phyloP scores from a whole-genome alignment of 78 protist species.

The Planoprotostelium fungivorum region DNA sequence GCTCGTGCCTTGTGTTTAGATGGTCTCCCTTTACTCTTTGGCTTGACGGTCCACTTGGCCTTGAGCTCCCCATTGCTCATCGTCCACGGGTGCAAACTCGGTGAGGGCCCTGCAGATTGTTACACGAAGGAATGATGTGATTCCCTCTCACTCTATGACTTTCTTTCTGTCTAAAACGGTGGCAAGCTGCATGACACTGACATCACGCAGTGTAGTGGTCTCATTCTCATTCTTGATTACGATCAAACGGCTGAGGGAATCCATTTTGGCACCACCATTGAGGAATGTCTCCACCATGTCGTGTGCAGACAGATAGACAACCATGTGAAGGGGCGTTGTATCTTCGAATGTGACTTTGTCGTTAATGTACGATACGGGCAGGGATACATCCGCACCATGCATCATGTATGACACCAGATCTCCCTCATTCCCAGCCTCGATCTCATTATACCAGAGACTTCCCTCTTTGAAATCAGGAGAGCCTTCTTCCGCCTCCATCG shows the following conservation, averaged over 20 bases:
- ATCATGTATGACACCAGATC: neutral
- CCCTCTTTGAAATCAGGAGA: too few relatives aligned
- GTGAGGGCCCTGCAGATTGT: neutral
- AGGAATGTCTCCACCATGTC: neutral
- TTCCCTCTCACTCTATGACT: neutral
- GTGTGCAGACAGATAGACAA: neutral
- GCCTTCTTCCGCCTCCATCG: too few relatives aligned
- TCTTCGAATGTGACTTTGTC: neutral
- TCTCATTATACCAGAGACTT: neutral
- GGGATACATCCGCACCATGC: neutral
- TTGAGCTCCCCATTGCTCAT: neutral
- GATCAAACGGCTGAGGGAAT: neutral
- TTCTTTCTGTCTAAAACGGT: neutral
- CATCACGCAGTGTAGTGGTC: neutral
- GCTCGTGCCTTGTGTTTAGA: too few relatives aligned
- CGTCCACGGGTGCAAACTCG: neutral
- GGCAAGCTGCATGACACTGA: neutral
- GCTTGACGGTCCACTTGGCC: too few relatives aligned
- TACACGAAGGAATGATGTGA: neutral
- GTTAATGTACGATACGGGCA: neutral
- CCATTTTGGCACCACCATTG: neutral
- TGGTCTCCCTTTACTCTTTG: too few relatives aligned
- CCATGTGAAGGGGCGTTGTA: neutral
- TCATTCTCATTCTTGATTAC: too few relatives aligned
- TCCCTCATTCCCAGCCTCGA: neutral